Percentiles rank a stretch among this genome's conserved stretches.
Evolutionary conservation across 192 early-diverging fungal genomes (phyloP).

Genomic region (Dispira simplex): DNA sequence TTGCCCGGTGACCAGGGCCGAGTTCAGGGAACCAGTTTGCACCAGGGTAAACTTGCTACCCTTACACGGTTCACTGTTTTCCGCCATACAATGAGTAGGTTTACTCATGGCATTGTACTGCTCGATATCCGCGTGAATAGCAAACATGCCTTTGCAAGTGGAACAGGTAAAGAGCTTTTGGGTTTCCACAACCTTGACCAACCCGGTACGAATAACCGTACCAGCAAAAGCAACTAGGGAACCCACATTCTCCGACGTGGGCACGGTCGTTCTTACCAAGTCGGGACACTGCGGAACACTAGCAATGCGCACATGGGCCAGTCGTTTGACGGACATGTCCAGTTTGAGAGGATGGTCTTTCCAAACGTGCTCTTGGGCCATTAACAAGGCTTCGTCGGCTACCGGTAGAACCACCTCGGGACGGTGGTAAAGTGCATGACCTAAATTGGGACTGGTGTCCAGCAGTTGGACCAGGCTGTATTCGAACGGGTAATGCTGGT

Average conservation of each 20-base stretch:
- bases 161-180: slow-evolving; percentile 31
- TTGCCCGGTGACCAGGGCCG: background rate
- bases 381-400: background rate
- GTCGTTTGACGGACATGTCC: slow-evolving; percentile 17
- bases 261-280: slow-evolving; percentile 29
- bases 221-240: slow-evolving; percentile 39
- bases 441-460: background rate
- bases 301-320: slow-evolving; percentile 18
- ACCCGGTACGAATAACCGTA: slow-evolving; percentile 49
- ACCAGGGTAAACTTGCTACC: slow-evolving; percentile 34
- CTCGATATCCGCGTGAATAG: slow-evolving; percentile 40
- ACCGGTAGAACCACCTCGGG: slow-evolving; percentile 4
- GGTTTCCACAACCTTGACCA: slow-evolving; percentile 53
- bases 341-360: background rate
- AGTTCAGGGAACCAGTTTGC: slow-evolving; percentile 15
- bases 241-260: slow-evolving; percentile 40
- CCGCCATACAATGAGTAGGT: slow-evolving; percentile 34
- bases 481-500: slow-evolving; percentile 3
- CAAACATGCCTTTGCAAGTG: slow-evolving; percentile 39
- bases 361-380: slow-evolving; percentile 1
- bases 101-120: slow-evolving; percentile 39
- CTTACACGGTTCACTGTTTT: slow-evolving; percentile 22
- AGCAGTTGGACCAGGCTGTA: slow-evolving; percentile 5
- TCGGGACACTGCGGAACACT: slow-evolving; percentile 21
- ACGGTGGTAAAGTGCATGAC: background rate